Base-by-base conservation (phyloP, 331 rosid species). In the Saraca asoca region DNA sequence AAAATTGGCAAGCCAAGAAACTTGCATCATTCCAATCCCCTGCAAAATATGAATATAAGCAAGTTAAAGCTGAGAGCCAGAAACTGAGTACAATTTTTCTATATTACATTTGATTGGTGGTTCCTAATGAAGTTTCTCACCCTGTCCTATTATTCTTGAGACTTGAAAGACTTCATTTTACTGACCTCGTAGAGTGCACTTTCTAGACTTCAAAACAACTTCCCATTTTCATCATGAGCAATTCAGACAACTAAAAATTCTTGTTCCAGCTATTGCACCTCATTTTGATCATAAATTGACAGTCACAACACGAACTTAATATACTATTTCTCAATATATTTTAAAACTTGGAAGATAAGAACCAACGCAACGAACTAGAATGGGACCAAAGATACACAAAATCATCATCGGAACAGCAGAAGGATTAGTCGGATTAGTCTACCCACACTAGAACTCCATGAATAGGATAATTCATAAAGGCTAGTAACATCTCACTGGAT, bases 401-500 rank as follows among this genome's bases (percentile, higher is more conserved):
- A 88, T 93, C 58, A 80, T 88, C 29, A 42, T 75, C 0, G 98
- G 97, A 33, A 86, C 96, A 15, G 86, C 93, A 13, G 97, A 93
- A 83, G 96, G 90, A 73, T 80, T 93, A 67, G 87, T 71, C 42
- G n/a, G n/a, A n/a, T n/a, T n/a, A n/a, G n/a, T n/a, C n/a, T 80
- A 88, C 78, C 91, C 90, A 66, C 97, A 93, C 33, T 88, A 88
- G 85, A 81, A 88, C 75, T 79, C 91, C 43, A 78, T 73, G 41
- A 73, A 43, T 54, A 82, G 79, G 81, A 90, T 93, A 62, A 86
- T 90, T 69, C 97, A 93, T 93, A 77, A 93, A 93, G 64, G 85
- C 95, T 49, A 93, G 96, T 72, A 93, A 93, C 61, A 90, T 93
- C 78, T 79, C 90, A 58, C 63, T 93, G 81, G 96, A 93, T 61